Base-by-base conservation (phyloP, 2,329 filamentous ascomycete genomes). In the Ophiostoma himal-ulmi region DNA sequence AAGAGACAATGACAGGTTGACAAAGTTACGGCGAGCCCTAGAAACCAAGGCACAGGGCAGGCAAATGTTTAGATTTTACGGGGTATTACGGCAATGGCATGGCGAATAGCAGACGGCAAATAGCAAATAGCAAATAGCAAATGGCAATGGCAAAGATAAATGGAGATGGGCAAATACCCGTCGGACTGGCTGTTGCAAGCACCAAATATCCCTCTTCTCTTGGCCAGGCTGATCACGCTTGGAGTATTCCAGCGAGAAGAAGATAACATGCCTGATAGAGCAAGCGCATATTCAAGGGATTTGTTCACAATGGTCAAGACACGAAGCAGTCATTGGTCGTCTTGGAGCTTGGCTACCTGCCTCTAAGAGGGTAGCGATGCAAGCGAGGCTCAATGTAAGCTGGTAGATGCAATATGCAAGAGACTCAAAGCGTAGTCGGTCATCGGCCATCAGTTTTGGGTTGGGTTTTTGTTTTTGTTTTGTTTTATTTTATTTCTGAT, bases 21-120 rank as follows among this genome's bases (percentile, higher is more conserved):
- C 48, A 48, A 44, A 30, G 3, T 30, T 30, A 10, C 37, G 37
- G 4, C 37, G 52, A 57, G 52, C 52, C 22, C 52, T 57, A 57
- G 52, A 57, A 57, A n/a, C 52, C 52, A 57, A 57, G n/a, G 52
- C 52, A 57, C 52, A 57, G 52, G 52, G 52, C 52, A 57, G 52
- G 52, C 52, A 57, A 57, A 48, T 48, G 17, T 20, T 48, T 20
- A 20, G 44, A 20, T 48, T 48, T 57, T 57, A 57, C n/a, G 52
- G 52, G n/a, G 44, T n/a, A n/a, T n/a, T n/a, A 48, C 17, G 44
- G 20, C 20, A 20, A 7, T 48, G 17, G 44, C 17, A 48, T 48
- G 44, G 44, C 44, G 44, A 48, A 48, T 48, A n/a, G 44, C 44
- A 48, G 44, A 48, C 44, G 44, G n/a, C 44, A 48, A 48, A 48